These are phyloP conservation scores for Colletotrichum gloeosporioides DNA, from an alignment of 2,329 filamentous ascomycete species.

Conservation along the genomic window DNA sequence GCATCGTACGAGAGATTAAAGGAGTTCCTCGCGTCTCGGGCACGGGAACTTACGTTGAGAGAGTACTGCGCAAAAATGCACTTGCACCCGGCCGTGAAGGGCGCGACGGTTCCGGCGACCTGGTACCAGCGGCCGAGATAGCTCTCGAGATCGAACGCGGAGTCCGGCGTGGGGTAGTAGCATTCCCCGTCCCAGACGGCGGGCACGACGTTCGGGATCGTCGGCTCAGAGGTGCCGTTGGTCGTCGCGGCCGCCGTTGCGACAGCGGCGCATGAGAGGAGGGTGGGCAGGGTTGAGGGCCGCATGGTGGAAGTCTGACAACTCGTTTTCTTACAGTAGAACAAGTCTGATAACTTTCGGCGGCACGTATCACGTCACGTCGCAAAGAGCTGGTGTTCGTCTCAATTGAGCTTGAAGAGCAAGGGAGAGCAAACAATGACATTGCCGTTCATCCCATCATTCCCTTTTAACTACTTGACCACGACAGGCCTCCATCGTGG, in stretches of 20 bases:
- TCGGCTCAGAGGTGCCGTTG: constrained; percentile 7
- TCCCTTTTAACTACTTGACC: neutral
- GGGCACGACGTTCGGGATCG: constrained; percentile 27
- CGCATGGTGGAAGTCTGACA: constrained; percentile 3
- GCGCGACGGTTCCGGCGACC: constrained; percentile 35
- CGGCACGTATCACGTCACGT: neutral
- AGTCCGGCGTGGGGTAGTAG: constrained; percentile 34
- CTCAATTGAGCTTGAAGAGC: neutral
- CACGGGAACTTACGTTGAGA: constrained; percentile 28
- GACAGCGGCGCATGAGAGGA: constrained; percentile 12
- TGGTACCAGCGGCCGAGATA: constrained; percentile 39
- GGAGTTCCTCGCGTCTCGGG: neutral
- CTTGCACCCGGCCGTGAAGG: constrained; percentile 35
- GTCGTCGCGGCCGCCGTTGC: constrained; percentile 10
- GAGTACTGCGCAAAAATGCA: constrained; percentile 36
- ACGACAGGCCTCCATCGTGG: neutral
- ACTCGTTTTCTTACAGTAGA: neutral
- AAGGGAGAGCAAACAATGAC: neutral
- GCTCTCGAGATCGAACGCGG: constrained; percentile 30
- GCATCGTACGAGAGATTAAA: neutral
- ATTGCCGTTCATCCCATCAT: neutral
- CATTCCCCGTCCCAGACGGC: constrained; percentile 35
- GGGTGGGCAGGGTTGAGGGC: neutral
- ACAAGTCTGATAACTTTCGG: constrained; percentile 12
- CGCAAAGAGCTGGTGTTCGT: neutral